phyloP scores from a whole-genome alignment of 345 rosid species.

The Theobroma cacao region DNA sequence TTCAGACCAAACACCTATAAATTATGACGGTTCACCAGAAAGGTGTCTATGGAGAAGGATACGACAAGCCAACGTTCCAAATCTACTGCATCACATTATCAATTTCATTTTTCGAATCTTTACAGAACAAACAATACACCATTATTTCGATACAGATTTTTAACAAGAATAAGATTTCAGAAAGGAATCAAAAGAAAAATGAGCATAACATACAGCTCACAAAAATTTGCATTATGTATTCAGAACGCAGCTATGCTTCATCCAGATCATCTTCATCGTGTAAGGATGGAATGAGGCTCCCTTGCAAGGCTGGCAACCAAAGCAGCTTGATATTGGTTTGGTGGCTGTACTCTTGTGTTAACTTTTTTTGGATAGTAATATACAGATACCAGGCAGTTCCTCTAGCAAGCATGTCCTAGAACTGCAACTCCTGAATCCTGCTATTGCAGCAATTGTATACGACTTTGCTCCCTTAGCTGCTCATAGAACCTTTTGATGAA shows the following conservation, averaged over 20 bases:
- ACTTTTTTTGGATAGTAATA: too few relatives aligned
- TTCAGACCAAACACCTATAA: not conserved
- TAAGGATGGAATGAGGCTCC: too few relatives aligned
- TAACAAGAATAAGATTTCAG: not conserved
- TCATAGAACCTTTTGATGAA: slow-evolving; percentile 54
- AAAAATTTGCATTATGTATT: not conserved
- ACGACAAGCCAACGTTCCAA: slow-evolving; percentile 20
- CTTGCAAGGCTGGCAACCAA: too few relatives aligned
- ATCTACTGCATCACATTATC: not conserved
- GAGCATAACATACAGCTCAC: not conserved
- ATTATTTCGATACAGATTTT: not conserved
- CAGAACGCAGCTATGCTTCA: not conserved
- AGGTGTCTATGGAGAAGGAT: not conserved
- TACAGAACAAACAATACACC: not conserved
- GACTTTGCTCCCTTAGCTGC: slow-evolving; percentile 45
- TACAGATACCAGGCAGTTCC: not conserved
- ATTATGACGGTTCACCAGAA: not conserved
- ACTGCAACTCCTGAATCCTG: too few relatives aligned
- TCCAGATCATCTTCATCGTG: not conserved
- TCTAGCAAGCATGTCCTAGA: not conserved
- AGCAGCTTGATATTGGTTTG: too few relatives aligned
- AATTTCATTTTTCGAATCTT: not conserved
- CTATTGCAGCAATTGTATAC: slow-evolving; percentile 35
- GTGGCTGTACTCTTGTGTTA: too few relatives aligned
- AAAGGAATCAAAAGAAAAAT: not conserved